These are phyloP conservation scores for Aspergillus aculeatinus DNA, from an alignment of 2,329 filamentous ascomycete species.

Conservation along the genomic window DNA sequence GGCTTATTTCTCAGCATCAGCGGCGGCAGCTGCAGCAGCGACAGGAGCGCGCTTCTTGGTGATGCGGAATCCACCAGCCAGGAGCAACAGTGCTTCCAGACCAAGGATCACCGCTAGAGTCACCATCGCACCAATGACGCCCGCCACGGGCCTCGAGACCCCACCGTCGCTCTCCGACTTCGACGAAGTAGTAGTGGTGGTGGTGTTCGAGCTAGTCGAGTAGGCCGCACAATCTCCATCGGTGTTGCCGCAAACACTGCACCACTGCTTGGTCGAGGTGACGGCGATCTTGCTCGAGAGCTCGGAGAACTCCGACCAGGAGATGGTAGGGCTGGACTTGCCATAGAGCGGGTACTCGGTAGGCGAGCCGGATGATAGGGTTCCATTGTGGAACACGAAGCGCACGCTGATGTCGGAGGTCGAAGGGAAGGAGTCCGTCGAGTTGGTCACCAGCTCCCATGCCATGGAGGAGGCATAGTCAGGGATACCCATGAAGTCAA, in stretches of 20 bases:
- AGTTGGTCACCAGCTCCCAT: slow-evolving; percentile 69
- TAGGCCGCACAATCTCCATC: slow-evolving; percentile 63
- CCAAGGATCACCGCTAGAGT: slow-evolving; percentile 64
- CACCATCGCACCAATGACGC: slow-evolving; percentile 74
- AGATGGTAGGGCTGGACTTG: slow-evolving; percentile 53
- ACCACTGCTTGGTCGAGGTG: slow-evolving; percentile 67
- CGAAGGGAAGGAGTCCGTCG: slow-evolving; percentile 42
- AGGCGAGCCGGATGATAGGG: slow-evolving; percentile 47
- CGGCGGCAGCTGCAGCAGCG: slow-evolving; percentile 11
- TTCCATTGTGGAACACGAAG: slow-evolving; percentile 65
- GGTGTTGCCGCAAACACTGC: slow-evolving; percentile 69
- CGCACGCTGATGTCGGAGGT: slow-evolving; percentile 56
- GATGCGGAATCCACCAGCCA: slow-evolving; percentile 59
- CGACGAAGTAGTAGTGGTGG: slow-evolving; percentile 20
- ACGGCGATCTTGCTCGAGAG: slow-evolving; percentile 68
- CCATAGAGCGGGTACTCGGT: slow-evolving; percentile 63
- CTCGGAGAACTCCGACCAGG: slow-evolving; percentile 67
- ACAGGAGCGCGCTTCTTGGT: slow-evolving; percentile 50
- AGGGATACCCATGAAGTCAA: slow-evolving; percentile 72
- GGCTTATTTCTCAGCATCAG: slow-evolving; percentile 22
- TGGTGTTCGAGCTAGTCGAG: slow-evolving; percentile 26
- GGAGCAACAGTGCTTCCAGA: slow-evolving; percentile 53
- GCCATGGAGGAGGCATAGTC: slow-evolving; percentile 80
- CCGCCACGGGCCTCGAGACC: slow-evolving; percentile 70
- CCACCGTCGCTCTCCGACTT: slow-evolving; percentile 37